Evolutionary conservation across 2,329 filamentous ascomycete species (phyloP), one percentile per base, ranked within the genome.

Genomic region (Bipolaris cookei): DNA sequence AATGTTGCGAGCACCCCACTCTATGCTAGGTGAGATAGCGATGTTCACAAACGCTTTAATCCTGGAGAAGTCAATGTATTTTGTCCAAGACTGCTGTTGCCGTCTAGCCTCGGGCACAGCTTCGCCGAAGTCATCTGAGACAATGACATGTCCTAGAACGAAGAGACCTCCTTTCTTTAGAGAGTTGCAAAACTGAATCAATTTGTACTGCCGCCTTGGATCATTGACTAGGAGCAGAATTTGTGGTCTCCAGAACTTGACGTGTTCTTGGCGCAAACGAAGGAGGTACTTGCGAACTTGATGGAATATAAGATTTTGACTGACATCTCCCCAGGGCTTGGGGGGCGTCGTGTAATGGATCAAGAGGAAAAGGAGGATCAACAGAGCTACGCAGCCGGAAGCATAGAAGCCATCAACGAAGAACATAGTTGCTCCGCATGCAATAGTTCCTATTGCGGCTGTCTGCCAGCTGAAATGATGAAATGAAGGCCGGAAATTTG

Each of bases 11-110:
- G 91, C 85, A 0, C 92, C 92, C 92, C 92, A 96, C 67, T 90
- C 92, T 28, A 93, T 86, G 2, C 87, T 86, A 0, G 92, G 92
- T 1, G 91, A 91, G 73, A 96, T 90, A 13, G 90, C 87, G 49
- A 96, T 85, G 65, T 96, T 93, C 11, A 96, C 88, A 71, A 96
- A 96, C 0, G 92, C 92, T 75, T 96, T 96, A 71, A 96, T 92
- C 65, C 86, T 88, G 1, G 90, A 92, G 63, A 88, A 92, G 67
- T 96, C 91, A 44, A 96, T 94, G 63, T 93, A 93, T 65, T 90
- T 92, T 23, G 90, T 89, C 92, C 92, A 95, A 0, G 90, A 86
- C 11, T 86, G 84, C 72, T 96, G 91, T 70, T 96, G 91, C 18
- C 89, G 81, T 60, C 90, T 89, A 3, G 90, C 91, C 75, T 96